These are phyloP conservation scores for Artemisia argyi DNA, from an alignment of 129 eudicot species.

Conservation along the genomic window DNA sequence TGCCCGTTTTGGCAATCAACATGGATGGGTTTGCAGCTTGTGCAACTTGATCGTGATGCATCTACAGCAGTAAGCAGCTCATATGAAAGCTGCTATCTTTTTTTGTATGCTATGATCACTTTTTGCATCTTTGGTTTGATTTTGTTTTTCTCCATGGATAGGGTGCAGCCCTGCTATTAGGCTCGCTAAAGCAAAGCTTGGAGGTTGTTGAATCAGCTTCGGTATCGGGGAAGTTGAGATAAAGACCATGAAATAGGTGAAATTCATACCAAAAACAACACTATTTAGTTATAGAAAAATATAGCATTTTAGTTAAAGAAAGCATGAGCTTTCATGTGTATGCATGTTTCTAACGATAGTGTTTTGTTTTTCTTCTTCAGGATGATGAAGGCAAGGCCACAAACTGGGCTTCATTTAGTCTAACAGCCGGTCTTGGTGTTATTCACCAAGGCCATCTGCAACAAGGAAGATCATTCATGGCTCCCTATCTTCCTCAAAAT, in stretches of 20 bases:
- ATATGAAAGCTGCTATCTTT: neutral
- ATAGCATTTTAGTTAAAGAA: too few relatives aligned
- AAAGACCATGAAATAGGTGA: constrained; percentile 47
- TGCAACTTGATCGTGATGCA: constrained; percentile 96
- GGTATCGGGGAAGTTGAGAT: constrained; percentile 67
- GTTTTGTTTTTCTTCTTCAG: too few relatives aligned
- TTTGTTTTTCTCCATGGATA: constrained; percentile 21
- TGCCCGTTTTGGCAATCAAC: constrained; percentile 64
- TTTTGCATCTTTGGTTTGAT: constrained; percentile 9
- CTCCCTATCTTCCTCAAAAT: too few relatives aligned
- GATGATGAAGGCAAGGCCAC: too few relatives aligned
- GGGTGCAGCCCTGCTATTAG: constrained; percentile 94
- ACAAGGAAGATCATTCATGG: too few relatives aligned
- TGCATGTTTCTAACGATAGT: too few relatives aligned
- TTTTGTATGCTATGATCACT: neutral
- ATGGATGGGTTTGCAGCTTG: constrained; percentile 84
- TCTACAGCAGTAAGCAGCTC: constrained; percentile 88
- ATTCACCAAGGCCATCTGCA: too few relatives aligned
- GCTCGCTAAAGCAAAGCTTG: constrained; percentile 64
- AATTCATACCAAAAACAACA: too few relatives aligned
- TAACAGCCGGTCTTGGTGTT: too few relatives aligned
- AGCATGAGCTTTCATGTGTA: too few relatives aligned
- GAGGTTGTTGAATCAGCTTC: constrained; percentile 94
- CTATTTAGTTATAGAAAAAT: too few relatives aligned
- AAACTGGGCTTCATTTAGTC: too few relatives aligned